Evolutionary conservation across 2,329 filamentous ascomycete species (phyloP), one percentile per base, ranked within the genome.

Genomic region (Clonostachys chloroleuca): DNA sequence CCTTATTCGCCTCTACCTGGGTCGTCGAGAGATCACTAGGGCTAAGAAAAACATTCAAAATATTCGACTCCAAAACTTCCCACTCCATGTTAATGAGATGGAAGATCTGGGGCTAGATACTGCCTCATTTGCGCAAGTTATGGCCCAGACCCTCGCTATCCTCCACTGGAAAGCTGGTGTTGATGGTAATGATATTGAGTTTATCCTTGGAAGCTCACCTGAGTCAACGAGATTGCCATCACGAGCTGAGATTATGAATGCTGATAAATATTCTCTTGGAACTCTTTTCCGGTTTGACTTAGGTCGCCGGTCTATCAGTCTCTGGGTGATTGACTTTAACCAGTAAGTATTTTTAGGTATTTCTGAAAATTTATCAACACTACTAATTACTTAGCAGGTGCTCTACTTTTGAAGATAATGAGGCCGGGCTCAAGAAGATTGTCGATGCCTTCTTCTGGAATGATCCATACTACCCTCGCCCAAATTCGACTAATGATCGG

Each of bases 381-480:
- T 46, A 6, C 37, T 46, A 41, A 46, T 17, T 1, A 17, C 13
- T 16, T 41, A 17, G 14, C n/a, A 48, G 47, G 16, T 48, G 47
- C 43, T 30, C 47, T 16, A 30, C 24, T 41, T 48, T 48, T 34
- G 35, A 48, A 39, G 42, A 48, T 17, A 35, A 48, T 16, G 17
- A 40, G 14, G 37, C 34, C 2, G 43, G 47, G 12, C 36, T 48
- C 36, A 48, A 48, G 43, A 44, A 48, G 37, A 18, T 48, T 41
- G 42, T 48, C n/a, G 47, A 48, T 34, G 42, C 47, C 12, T 48
- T 48, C 30, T 44, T 45, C 33, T 48, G 47, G 47, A 48, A 48
- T 33, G 44, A 48, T 37, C 47, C 43, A 3, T 48, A 48, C 35
- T 48, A 45, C 24, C 47, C 47, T 33, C 30, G 34, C 18, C 47